Base-by-base conservation (phyloP, 2,329 filamentous ascomycete species). In the Claviceps sp. region DNA sequence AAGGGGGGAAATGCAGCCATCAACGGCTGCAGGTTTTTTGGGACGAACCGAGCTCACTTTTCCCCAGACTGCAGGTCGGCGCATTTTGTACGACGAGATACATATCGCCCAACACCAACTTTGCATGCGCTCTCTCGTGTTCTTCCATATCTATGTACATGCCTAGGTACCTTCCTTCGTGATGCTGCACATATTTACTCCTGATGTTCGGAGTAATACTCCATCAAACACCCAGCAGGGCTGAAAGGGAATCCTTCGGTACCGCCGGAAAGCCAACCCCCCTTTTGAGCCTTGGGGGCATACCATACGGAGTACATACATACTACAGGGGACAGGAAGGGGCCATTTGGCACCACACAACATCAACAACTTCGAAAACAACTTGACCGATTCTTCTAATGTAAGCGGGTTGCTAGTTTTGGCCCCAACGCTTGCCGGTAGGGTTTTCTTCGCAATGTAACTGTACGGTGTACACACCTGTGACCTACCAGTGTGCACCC, bases 1-100 rank as follows among this genome's bases (percentile, higher is more conserved):
- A 34, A 8, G 26, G 30, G 30, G 30, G 30, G 9, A 34, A 4
- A 11, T 24, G 13, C 22, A 24, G 20, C 42, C 6, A 22, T 49
- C 38, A 45, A 36, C 46, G 46, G 50, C 45, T 49, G 50, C 50
- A 52, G 46, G 38, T 44, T 45, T 34, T 45, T 44, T 37, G 22
- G 41, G 14, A 22, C 11, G 24, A 26, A 4, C 14, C 38, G 13
- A 16, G 30, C 30, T 34, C 30, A 34, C 30, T 34, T 34, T 34
- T 11, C 9, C 30, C 30, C 30, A 34, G 30, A 11, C 13, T 44
- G 42, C 20, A 40, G 16, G 14, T 40, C 30, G 30, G 30, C 26
- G 26, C 30, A 34, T 34, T 11, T 34, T 34, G 30, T 11, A 34
- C 30, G 30, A 34, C 30, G 9, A 34, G 9, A 34, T 34, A 30